A percentile compares a stretch with the other conserved stretches of the same genome.
Conservation (phyloP, 805 yeast genomes). For the Hemisphaericaspora nanyangensis region DNA sequence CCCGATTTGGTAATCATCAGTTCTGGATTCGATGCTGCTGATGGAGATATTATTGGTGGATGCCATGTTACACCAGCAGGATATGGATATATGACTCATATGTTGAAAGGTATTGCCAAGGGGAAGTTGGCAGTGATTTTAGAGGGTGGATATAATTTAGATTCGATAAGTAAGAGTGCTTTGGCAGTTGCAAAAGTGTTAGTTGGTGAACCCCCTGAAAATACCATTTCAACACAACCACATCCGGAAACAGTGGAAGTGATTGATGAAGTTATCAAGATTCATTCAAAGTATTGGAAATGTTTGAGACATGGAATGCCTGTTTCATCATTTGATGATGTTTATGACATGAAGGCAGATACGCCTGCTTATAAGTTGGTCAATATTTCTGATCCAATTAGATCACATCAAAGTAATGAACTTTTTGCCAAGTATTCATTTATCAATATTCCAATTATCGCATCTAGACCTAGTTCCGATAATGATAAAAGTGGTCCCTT, state of each 20-base stretch:
- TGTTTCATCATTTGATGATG: constrained; percentile 36
- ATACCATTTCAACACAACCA: constrained; percentile 62
- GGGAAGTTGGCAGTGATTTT: constrained; percentile 87
- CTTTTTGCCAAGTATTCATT: constrained; percentile 55
- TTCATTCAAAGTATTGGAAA: constrained; percentile 86
- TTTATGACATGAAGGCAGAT: constrained; percentile 27
- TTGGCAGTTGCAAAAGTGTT: constrained; percentile 87
- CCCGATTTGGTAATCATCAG: constrained; percentile 93
- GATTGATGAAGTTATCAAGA: constrained; percentile 72
- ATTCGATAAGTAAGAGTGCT: constrained; percentile 86
- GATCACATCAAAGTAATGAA: constrained; percentile 63
- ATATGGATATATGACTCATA: constrained; percentile 93
- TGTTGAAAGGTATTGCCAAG: constrained; percentile 79
- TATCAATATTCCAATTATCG: constrained; percentile 62
- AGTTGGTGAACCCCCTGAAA: constrained; percentile 93
- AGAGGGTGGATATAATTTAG: constrained; percentile 96
- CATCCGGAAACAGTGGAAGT: constrained; percentile 73
- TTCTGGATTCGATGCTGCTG: constrained; percentile 98
- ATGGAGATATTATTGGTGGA: constrained; percentile 95
- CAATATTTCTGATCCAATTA: constrained; percentile 68
- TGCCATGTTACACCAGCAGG: constrained; percentile 95
- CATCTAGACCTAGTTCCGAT: constrained; percentile 9
- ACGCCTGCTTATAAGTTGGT: constrained; percentile 31
- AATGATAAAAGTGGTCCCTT: constrained; percentile 21
- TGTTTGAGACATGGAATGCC: constrained; percentile 59